A percentile compares a stretch with the other conserved stretches of the same genome.
Conservation (phyloP, 2,329 filamentous ascomycete genomes). For the Proliferodiscus dingleyae region DNA sequence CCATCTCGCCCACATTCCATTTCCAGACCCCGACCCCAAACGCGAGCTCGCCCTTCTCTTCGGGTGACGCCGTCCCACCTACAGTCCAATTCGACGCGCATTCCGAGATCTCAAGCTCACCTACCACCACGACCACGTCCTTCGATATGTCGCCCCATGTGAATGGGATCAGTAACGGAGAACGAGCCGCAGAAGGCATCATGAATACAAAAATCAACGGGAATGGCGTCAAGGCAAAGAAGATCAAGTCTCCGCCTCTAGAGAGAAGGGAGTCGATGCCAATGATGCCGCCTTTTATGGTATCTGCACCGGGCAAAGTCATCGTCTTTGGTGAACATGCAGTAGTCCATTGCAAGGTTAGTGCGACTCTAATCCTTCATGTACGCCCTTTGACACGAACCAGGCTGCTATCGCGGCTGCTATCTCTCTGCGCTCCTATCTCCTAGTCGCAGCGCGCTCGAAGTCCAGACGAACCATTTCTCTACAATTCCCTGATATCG, state of each 20-base stretch:
- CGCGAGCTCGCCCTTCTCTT: no score
- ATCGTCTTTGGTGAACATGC: constrained; percentile 98
- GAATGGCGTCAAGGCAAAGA: constrained; percentile 20
- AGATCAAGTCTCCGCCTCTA: constrained; percentile 7
- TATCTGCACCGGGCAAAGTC: constrained; percentile 95
- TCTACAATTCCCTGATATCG: constrained; percentile 86
- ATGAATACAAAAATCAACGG: constrained; percentile 21
- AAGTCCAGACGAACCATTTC: constrained; percentile 87
- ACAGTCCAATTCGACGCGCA: constrained; percentile 20
- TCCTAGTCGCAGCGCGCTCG: constrained; percentile 89
- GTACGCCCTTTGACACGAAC: constrained; percentile 3
- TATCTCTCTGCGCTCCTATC: constrained; percentile 91
- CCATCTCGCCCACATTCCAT: no score
- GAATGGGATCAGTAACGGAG: constrained; percentile 13
- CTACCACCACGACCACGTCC: constrained; percentile 21
- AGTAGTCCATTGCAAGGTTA: constrained; percentile 92
- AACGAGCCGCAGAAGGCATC: constrained; percentile 12
- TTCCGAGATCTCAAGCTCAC: constrained; percentile 20
- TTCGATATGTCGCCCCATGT: constrained; percentile 17
- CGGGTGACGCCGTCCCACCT: no score
- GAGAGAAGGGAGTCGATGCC: constrained; percentile 56
- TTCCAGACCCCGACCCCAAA: no score
- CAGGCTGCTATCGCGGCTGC: constrained; percentile 89
- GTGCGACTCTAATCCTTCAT: constrained; percentile 15
- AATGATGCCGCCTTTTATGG: constrained; percentile 89